Evolutionary conservation across 805 yeast species (phyloP).

Genomic region (Zygoascus bituminiphila): DNA sequence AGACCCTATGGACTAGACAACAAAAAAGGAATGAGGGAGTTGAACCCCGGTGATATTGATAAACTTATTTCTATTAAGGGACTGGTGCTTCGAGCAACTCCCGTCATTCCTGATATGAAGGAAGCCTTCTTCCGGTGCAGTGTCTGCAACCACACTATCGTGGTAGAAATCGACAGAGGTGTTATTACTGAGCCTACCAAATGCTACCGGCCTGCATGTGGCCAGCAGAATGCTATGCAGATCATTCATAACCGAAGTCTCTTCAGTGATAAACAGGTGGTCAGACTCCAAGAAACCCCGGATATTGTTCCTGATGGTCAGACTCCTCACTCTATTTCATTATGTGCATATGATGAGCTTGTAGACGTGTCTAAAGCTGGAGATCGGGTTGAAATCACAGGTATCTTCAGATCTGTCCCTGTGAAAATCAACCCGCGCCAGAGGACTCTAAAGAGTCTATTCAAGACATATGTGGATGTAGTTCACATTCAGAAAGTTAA

Average conservation of each 20-base stretch:
- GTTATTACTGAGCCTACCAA: constrained; percentile 85
- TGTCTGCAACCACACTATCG: constrained; percentile 87
- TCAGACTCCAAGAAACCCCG: constrained; percentile 91
- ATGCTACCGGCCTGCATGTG: constrained; percentile 87
- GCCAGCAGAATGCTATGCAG: constrained; percentile 78
- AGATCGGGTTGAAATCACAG: constrained; percentile 92
- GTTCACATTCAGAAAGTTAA: constrained; percentile 87
- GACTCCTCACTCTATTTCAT: constrained; percentile 91
- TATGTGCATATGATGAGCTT: constrained; percentile 91
- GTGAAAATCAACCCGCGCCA: constrained; percentile 81
- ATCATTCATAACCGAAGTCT: constrained; percentile 85
- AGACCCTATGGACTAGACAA: constrained; percentile 80
- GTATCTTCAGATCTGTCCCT: constrained; percentile 87
- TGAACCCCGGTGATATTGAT: constrained; percentile 91
- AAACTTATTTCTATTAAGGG: constrained; percentile 89
- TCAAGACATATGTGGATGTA: constrained; percentile 89
- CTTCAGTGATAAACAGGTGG: constrained; percentile 92
- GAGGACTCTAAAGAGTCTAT: constrained; percentile 72
- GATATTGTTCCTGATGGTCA: constrained; percentile 97
- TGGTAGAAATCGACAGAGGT: constrained; percentile 91
- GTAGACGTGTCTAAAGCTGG: constrained; percentile 95
- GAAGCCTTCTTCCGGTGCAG: constrained; percentile 92
- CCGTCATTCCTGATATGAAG: constrained; percentile 96
- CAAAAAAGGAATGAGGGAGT: constrained; percentile 76
- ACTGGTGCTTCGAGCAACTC: constrained; percentile 75